phyloP scores from a whole-genome alignment of 495 filamentous ascomycete genomes.

The Podospora appendiculata region DNA sequence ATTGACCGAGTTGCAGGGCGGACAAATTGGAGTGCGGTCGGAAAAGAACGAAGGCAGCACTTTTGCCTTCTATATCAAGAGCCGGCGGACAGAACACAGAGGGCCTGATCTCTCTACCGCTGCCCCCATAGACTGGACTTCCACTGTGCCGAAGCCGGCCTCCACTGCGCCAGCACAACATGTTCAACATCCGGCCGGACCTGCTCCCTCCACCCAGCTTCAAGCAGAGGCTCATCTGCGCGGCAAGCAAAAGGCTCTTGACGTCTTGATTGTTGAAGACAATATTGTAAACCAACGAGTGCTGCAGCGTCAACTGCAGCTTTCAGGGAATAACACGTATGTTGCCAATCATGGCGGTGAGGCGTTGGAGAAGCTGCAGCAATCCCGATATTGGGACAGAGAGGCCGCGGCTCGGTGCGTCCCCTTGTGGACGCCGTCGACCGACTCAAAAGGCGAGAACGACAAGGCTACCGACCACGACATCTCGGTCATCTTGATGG shows the following conservation, averaged over 20 bases:
- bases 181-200: neutral
- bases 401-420: conserved; percentile 3
- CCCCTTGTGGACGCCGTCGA: neutral
- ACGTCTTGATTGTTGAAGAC: conserved; percentile 72
- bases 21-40: conserved; percentile 73
- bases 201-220: neutral
- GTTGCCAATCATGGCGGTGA: conserved; percentile 78
- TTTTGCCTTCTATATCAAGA: conserved; percentile 70
- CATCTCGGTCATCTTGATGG: conserved; percentile 69
- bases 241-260: conserved; percentile 11
- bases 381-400: conserved; percentile 39
- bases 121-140: neutral
- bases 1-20: conserved; percentile 73
- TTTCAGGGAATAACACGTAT: conserved; percentile 58
- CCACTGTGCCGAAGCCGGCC: neutral
- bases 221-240: too few relatives aligned
- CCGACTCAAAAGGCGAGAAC: conserved; percentile 11
- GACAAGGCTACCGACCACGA: conserved; percentile 17
- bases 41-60: conserved; percentile 66
- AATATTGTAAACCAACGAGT: conserved; percentile 77
- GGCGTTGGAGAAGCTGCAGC: conserved; percentile 48
- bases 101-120: neutral
- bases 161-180: neutral
- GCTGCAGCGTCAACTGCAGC: conserved; percentile 60
- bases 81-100: conserved; percentile 22